These are phyloP conservation scores for Spergularia bocconei DNA, from an alignment of 148 eudicot species.

Conservation along the genomic window DNA sequence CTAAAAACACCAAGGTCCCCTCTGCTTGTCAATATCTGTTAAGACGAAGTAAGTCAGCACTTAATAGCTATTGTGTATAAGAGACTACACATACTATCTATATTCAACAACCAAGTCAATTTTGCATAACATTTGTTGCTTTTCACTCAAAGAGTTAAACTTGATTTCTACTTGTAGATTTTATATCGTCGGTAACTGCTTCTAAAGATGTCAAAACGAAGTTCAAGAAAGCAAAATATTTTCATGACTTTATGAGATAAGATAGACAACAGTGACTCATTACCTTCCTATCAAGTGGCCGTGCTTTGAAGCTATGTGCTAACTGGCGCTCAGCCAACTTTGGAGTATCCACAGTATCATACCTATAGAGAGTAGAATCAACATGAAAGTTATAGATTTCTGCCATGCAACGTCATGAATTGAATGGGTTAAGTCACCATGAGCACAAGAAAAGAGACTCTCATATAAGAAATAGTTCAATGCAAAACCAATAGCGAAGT, in stretches of 20 bases:
- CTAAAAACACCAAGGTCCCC: slow-evolving; percentile 72
- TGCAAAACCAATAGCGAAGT: not conserved
- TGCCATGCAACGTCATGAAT: not conserved
- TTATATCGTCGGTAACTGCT: too few species aligned
- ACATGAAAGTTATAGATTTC: slow-evolving; percentile 2
- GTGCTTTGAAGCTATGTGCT: slow-evolving; percentile 62
- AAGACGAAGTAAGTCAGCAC: slow-evolving; percentile 11
- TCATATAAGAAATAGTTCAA: not conserved
- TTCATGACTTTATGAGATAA: not conserved
- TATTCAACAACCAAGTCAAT: not conserved
- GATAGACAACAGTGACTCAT: not conserved
- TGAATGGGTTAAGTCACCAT: not conserved
- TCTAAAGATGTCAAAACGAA: not conserved
- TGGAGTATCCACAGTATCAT: slow-evolving; percentile 29
- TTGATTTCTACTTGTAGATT: not conserved
- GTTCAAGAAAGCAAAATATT: not conserved
- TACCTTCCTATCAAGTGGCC: slow-evolving; percentile 59
- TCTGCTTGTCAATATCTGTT: slow-evolving; percentile 77
- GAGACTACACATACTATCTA: not conserved
- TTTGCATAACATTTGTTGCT: not conserved
- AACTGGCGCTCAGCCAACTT: slow-evolving; percentile 35
- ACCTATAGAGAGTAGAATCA: slow-evolving; percentile 32
- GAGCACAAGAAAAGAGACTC: not conserved
- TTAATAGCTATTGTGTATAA: not conserved
- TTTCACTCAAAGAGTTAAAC: not conserved